Evolutionary conservation across 345 rosid species (phyloP).

Genomic region (Boechera divaricarpa): DNA sequence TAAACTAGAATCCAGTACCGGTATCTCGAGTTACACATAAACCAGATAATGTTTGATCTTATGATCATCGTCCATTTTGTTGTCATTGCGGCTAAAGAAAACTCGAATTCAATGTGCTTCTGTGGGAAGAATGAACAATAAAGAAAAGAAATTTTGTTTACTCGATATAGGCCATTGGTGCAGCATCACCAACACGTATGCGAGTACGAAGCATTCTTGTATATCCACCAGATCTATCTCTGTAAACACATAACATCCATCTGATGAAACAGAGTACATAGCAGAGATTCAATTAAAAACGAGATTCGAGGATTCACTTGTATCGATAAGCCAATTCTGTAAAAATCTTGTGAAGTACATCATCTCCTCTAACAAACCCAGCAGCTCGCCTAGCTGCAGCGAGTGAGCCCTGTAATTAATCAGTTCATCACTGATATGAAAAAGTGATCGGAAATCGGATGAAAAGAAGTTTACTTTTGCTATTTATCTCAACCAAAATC

Average conservation of each 20-base stretch:
- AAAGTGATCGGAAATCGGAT: neutral
- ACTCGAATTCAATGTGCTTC: neutral
- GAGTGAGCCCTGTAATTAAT: constrained; percentile 67
- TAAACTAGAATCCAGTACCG: neutral
- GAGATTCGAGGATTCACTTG: constrained; percentile 53
- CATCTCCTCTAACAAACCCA: constrained; percentile 94
- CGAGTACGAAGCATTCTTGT: constrained; percentile 90
- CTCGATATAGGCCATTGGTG: constrained; percentile 96
- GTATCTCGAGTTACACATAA: neutral
- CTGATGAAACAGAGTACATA: constrained; percentile 11
- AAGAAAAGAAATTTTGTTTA: constrained; percentile 38
- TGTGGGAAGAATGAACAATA: neutral
- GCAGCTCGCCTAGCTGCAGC: constrained; percentile 83
- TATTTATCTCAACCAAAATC: neutral
- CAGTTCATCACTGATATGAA: neutral
- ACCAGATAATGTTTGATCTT: neutral
- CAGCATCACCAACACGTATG: constrained; percentile 95
- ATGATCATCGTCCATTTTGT: neutral
- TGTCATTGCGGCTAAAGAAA: neutral
- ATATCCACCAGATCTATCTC: constrained; percentile 95
- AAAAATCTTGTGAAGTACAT: constrained; percentile 88
- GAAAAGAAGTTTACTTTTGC: neutral
- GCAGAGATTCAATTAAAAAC: constrained; percentile 13
- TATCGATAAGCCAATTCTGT: constrained; percentile 87
- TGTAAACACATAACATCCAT: constrained; percentile 42